phyloP scores from a whole-genome alignment of 192 early-diverging fungal genomes.

The Entrophospora sp. region DNA sequence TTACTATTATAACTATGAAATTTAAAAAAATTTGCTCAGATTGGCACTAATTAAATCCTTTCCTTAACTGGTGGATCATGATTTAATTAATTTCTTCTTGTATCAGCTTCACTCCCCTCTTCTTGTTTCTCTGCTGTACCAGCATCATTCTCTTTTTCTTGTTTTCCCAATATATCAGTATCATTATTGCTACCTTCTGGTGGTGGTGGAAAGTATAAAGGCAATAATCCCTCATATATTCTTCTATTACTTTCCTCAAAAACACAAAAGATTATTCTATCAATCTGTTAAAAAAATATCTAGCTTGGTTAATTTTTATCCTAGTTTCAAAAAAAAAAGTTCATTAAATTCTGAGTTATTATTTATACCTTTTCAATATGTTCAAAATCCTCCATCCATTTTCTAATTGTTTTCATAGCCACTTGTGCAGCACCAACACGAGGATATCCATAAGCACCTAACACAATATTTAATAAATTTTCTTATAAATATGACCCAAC shows the following conservation, averaged over 20 bases:
- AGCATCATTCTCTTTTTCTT: too few relatives aligned
- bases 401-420: constrained; percentile 54
- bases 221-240: constrained; percentile 33
- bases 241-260: constrained; percentile 44
- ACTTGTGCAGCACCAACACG: constrained; percentile 64
- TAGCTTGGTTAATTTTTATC: background rate
- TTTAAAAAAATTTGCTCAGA: too few relatives aligned
- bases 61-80: too few relatives aligned
- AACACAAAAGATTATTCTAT: constrained; percentile 67
- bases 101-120: too few relatives aligned
- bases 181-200: too few relatives aligned
- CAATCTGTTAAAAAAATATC: constrained; percentile 34
- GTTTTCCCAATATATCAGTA: too few relatives aligned
- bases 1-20: too few relatives aligned
- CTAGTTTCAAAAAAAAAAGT: background rate
- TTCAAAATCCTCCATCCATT: constrained; percentile 45
- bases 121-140: too few relatives aligned
- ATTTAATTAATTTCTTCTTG: too few relatives aligned
- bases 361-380: constrained; percentile 22
- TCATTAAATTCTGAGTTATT: background rate
- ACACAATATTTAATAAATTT: constrained; percentile 40
- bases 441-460: constrained; percentile 85
- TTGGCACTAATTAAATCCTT: too few relatives aligned
- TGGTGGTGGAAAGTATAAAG: constrained; percentile 24
- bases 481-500: constrained; percentile 50